A percentile compares a stretch with the other conserved stretches of the same genome.
phyloP scores from a whole-genome alignment of 345 rosid species.

The Hirschfeldia incana region DNA sequence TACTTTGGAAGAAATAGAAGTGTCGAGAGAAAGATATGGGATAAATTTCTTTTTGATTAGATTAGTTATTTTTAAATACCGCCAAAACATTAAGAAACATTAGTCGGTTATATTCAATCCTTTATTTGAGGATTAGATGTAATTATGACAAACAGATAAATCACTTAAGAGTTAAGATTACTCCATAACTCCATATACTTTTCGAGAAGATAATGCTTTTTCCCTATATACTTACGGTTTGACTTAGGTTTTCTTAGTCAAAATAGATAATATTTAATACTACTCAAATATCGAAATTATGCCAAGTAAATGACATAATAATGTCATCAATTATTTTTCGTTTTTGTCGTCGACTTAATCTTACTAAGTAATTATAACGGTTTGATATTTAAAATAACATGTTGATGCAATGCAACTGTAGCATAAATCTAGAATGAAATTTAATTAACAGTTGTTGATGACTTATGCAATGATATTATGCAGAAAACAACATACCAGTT shows the following conservation, averaged over 20 bases:
- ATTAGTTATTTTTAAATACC: not conserved
- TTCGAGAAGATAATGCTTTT: conserved; percentile 10
- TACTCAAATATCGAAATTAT: not conserved
- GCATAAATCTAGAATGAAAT: too few species aligned
- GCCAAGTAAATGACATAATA: not conserved
- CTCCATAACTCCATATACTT: not conserved
- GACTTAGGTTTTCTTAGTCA: conserved; percentile 6
- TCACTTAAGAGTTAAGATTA: not conserved
- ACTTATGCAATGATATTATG: too few species aligned
- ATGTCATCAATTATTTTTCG: not conserved
- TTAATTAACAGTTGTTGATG: too few species aligned
- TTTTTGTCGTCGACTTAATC: not conserved
- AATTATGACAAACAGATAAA: conserved; percentile 16
- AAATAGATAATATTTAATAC: not conserved
- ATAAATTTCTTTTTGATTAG: not conserved
- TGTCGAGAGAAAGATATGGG: not conserved
- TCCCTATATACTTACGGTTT: not conserved
- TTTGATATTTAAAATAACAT: not conserved
- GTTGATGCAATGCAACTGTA: not conserved
- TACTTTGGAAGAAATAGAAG: not conserved
- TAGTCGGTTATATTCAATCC: conserved; percentile 15
- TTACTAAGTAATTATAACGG: too few species aligned
- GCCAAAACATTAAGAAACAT: not conserved
- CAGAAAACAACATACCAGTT: too few species aligned
- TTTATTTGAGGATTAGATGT: conserved; percentile 8